Base-by-base conservation (phyloP, 2,329 filamentous ascomycete genomes). In the Hypoxylon sp. region DNA sequence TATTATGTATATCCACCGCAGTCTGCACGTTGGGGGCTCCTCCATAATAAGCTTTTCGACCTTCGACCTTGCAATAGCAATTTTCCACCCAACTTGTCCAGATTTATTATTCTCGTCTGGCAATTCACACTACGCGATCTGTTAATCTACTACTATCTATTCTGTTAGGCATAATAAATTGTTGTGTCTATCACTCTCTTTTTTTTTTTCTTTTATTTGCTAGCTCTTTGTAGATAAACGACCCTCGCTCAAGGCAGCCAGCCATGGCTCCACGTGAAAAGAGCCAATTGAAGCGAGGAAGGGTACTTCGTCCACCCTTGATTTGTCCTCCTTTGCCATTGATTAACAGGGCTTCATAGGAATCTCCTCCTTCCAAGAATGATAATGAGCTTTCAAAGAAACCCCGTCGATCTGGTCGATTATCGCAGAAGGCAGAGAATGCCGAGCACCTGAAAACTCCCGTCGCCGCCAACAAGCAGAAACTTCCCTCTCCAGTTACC, bases 401-500 rank as follows among this genome's bases (percentile, higher is more conserved):
- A 80, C 90, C 92, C 66, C 91, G 95, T 70, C 90, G 93, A 64
- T 94, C 93, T 48, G 85, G 92, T 72, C 90, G 93, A 69, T 83
- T 94, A 67, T 89, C 87, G 35, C 87, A 89, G 72, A 83, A 83
- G 62, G 73, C 72, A 64, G 78, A 80, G 62, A 78, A 71, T 52
- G 66, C 51, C 78, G 76, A 80, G 73, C 70, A 79, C 77, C 77
- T 83, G 65, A 87, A 88, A 75, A 90, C 89, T 8, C 88, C 90
- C 64, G 78, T 91, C 73, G 83, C 84, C 73, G 84, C 73, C 64
- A 77, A 88, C 73, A 88, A 88, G 75, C 85, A 89, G 59, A 92
- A 93, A 70, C 87, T 97, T 17, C 94, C 94, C 11, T 96, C 94
- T 0, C 94, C 94, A 11, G 82, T 95, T 67, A 97, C 93, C 0